Base-by-base conservation (phyloP, 768 basidiomycete genomes). In the Steccherinum ochraceum region DNA sequence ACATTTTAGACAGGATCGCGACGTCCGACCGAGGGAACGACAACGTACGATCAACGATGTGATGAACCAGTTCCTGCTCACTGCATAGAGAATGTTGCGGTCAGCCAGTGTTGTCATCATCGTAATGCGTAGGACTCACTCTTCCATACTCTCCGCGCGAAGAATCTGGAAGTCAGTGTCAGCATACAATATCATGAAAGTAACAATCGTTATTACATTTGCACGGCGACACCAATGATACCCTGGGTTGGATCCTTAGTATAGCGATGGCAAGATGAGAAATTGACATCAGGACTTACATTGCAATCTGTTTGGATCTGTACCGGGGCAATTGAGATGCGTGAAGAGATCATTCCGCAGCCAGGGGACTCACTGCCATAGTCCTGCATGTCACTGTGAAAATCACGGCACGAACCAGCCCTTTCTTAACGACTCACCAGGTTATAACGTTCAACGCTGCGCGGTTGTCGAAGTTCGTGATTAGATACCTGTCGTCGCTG, bases 301-400 rank as follows among this genome's bases (percentile, higher is more conserved):
- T 77, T 77, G 54, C 72, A 75, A 59, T 78, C 77, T 16, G 75
- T 77, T 68, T 77, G 77, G 23, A 77, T 54, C 77, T 78, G 19
- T n/a, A 26, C 19, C 24, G 27, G 45, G 49, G 40, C 23, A 24
- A 21, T 16, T 52, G 18, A 43, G 25, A 13, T 16, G 24, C 21
- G 10, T 5, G 4, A 5, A 47, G 13, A n/a, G 21, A 19, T 19
- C 5, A 11, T 13, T 25, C 4, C 13, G 30, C 30, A n/a, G n/a
- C n/a, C 20, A 19, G 3, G 16, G 10, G 7, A 58, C 64, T 45
- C 51, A 65, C 51, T 25, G 55, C 54, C 53, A 60, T 46, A 16
- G 51, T 58, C 30, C 30, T 35, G 30, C 7, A 35, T 7, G 30
- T n/a, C n/a, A n/a, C n/a, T n/a, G n/a, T n/a, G n/a, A n/a, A n/a